Base-by-base conservation (phyloP, 495 filamentous ascomycete genomes). In the Xeromyces bisporus region DNA sequence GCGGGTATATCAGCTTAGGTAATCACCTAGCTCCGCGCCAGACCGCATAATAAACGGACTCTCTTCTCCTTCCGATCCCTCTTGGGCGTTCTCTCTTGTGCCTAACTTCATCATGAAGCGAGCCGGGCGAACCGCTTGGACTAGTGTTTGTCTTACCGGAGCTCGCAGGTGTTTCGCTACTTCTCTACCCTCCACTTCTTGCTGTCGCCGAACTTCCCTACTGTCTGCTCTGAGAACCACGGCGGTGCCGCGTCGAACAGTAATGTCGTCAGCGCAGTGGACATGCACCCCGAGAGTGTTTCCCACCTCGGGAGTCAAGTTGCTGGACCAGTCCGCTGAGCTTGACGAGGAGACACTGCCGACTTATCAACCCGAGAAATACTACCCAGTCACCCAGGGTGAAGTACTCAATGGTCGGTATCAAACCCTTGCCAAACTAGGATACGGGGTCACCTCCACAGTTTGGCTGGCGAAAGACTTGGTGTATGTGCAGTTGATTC, bases 391-490 rank as follows among this genome's bases (percentile, higher is more conserved):
- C 3, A 33, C 48, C 6, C 38, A 66, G 7, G 58, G 53, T 1
- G 58, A 69, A 26, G 33, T 38, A 5, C 37, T 69, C 14, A 38
- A 49, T 21, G 31, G 38, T 28, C 43, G 50, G 10, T 69, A 64
- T 39, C 43, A 53, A 21, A 52, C 64, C 14, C 39, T 58, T 10
- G 54, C 63, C 37, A 72, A 72, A 29, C 47, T 69, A 15, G 64
- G 65, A 2, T 53, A 43, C 15, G 64, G 65, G 15, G 49, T 51
- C 0, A 60, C 46, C 14, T 56, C 52, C 1, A 67, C 55, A 2
- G 62, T 66, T 20, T 71, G 65, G 66, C 48, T 72, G 15, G 62
- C 54, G n/a, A 46, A 47, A 8, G 64, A 70, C 29, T 37, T 47
- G 35, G 11, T 39, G 42, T 49, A 38, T n/a, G 41, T 48, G 15